Evolutionary conservation across 2,329 filamentous ascomycete species (phyloP), one percentile per base, ranked within the genome.

Genomic region (Sarocladiaceae sp.): DNA sequence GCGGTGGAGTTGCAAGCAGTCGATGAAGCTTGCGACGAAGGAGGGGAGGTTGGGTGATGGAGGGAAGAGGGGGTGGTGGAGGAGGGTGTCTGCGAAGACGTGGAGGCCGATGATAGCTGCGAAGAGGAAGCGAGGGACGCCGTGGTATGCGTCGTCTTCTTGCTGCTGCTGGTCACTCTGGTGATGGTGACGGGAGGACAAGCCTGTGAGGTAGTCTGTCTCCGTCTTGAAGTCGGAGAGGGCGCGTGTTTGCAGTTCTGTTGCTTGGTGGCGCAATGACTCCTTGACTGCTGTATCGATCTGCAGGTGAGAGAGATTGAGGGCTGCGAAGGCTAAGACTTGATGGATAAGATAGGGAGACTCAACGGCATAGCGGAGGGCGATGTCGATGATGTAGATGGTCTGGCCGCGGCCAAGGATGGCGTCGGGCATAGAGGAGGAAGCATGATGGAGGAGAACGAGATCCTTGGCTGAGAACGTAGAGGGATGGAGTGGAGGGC

Each of bases 301-400:
- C 1, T 49, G 49, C 16, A 53, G 32, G 12, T 53, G 42, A 4
- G 55, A 54, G 2, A 61, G 50, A 45, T 75, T 68, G 3, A 69
- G 57, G 4, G 71, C 69, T 11, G 68, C 61, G 37, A 70, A 50
- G 31, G 69, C 71, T 10, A 75, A 61, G 4, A 72, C 37, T 50
- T 72, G 61, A 45, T 74, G 68, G 48, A 74, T 64, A 3, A 72
- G 61, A 44, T 69, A 74, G 1, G 68, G 71, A 3, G 58, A 57
- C 23, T 58, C 51, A 6, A 61, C 48, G 7, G 61, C 60, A 40
- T 61, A 55, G 13, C 51, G 56, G 20, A 66, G 49, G 35, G 56
- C 56, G 23, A 67, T 51, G 26, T 60, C 54, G n/a, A 62, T 31
- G 33, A 64, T 47, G 21, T 49, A 46, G 12, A 54, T 47, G 7